phyloP scores from a whole-genome alignment of 257 asterid species.

The Solanum pimpinellifolium region DNA sequence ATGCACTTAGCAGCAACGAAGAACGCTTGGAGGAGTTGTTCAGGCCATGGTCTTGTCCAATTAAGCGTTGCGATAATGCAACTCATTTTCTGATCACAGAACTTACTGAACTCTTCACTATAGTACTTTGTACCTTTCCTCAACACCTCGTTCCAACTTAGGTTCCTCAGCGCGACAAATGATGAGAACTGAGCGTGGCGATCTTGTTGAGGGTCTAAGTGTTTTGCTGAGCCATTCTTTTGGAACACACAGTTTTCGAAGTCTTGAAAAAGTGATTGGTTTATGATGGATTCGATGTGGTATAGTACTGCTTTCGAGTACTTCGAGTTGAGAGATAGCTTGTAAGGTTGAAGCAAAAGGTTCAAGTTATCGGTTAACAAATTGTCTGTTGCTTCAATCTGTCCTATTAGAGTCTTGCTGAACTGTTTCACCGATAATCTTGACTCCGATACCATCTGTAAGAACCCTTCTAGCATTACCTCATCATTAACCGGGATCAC shows the following conservation, averaged over 20 bases:
- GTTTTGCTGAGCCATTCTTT: slow-evolving; percentile 55
- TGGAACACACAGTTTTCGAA: slow-evolving; percentile 74
- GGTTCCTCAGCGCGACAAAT: slow-evolving; percentile 57
- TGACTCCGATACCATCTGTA: slow-evolving; percentile 82
- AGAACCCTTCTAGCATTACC: slow-evolving; percentile 73
- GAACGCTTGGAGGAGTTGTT: slow-evolving; percentile 81
- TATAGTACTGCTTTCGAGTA: slow-evolving; percentile 41
- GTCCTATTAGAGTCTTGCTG: slow-evolving; percentile 57
- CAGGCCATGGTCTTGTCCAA: slow-evolving; percentile 91
- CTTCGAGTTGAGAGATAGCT: slow-evolving; percentile 44
- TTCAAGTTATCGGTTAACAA: slow-evolving; percentile 43
- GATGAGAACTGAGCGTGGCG: slow-evolving; percentile 58
- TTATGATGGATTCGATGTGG: slow-evolving; percentile 79
- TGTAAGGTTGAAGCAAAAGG: slow-evolving; percentile 48
- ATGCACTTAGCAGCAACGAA: slow-evolving; percentile 87
- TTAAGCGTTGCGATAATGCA: slow-evolving; percentile 40
- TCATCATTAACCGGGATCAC: slow-evolving; percentile 51
- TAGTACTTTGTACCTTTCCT: slow-evolving; percentile 81
- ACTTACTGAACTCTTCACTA: slow-evolving; percentile 82
- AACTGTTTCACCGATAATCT: slow-evolving; percentile 75
- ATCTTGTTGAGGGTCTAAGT: slow-evolving; percentile 55
- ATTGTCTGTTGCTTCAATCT: slow-evolving; percentile 38
- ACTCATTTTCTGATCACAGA: slow-evolving; percentile 92
- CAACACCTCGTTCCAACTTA: slow-evolving; percentile 85
- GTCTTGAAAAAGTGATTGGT: slow-evolving; percentile 73